phyloP scores from a whole-genome alignment of 768 basidiomycete genomes.

The Macrolepiota dolichaula region DNA sequence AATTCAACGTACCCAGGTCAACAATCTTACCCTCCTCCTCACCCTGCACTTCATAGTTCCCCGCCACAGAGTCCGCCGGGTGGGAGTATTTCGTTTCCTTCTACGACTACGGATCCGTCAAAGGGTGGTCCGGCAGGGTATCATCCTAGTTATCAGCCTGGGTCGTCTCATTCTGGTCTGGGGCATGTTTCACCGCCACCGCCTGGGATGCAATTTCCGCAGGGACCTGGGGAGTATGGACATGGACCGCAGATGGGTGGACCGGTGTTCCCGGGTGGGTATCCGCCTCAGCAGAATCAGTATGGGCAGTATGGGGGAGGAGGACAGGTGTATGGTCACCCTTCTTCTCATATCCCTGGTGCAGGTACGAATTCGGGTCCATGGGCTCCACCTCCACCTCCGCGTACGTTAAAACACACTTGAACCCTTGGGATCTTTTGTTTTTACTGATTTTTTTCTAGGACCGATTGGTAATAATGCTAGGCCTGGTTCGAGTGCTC shows the following conservation, averaged over 20 bases:
- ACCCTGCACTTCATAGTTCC: constrained; percentile 15
- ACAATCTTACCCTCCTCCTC: constrained; percentile 9
- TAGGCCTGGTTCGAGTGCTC: constrained; percentile 11
- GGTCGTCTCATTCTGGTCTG: not conserved
- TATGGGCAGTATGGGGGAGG: constrained; percentile 11
- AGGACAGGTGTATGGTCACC: not conserved
- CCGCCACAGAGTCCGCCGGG: constrained; percentile 20
- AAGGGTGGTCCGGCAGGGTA: not conserved
- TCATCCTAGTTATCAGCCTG: not conserved
- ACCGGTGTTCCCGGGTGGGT: constrained; percentile 8
- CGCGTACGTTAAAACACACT: too few relatives aligned
- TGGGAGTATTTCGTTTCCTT: not conserved
- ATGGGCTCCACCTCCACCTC: constrained; percentile 10
- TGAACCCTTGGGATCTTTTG: too few relatives aligned
- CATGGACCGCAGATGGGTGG: constrained; percentile 16
- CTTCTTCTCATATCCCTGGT: not conserved
- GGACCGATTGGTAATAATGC: constrained; percentile 1
- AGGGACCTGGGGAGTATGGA: constrained; percentile 19
- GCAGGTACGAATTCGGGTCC: not conserved
- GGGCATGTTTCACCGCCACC: not conserved
- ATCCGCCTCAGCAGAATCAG: constrained; percentile 1
- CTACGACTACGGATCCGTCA: not conserved
- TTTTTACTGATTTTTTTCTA: not conserved
- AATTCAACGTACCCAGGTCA: constrained; percentile 13
- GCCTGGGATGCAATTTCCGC: constrained; percentile 23